Evolutionary conservation across 345 rosid species (phyloP).

Genomic region (Melastoma malabathricum): DNA sequence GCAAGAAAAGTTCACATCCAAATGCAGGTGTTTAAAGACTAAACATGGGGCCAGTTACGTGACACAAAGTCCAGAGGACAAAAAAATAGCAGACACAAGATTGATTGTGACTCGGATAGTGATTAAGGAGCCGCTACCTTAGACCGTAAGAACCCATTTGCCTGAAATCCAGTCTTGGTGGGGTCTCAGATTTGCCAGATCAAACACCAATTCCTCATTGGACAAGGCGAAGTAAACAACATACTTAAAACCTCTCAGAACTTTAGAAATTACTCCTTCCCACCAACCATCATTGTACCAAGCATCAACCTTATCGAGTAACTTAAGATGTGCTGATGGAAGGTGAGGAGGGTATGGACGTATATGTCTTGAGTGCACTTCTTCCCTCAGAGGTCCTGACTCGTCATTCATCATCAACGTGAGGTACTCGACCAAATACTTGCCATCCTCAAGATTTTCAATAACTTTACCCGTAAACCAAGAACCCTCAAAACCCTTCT

Average conservation of each 20-base stretch:
- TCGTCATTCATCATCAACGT: slow-evolving; percentile 32
- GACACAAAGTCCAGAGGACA: no score
- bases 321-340: slow-evolving; percentile 10
- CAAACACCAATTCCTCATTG: slow-evolving; percentile 21
- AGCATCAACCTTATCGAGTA: slow-evolving; percentile 39
- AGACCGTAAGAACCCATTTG: no score
- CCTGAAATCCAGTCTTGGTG: slow-evolving; percentile 21
- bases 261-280: slow-evolving; percentile 29
- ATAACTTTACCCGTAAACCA: slow-evolving; percentile 40
- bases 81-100: no score
- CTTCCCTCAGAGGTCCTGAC: slow-evolving; percentile 29
- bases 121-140: no score
- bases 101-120: no score
- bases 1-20: no score
- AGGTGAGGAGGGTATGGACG: slow-evolving; percentile 44
- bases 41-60: no score
- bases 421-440: slow-evolving; percentile 36
- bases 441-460: slow-evolving; percentile 20
- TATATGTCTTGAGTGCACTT: slow-evolving; percentile 12
- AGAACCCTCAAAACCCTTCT: slow-evolving; percentile 43
- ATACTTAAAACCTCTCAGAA: slow-evolving; percentile 14
- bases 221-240: slow-evolving; percentile 19
- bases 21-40: no score
- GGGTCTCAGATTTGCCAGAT: slow-evolving; percentile 24
- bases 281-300: slow-evolving; percentile 52